A percentile compares a stretch with the other conserved stretches of the same genome.
These are phyloP conservation scores for Penicillium glabrum DNA, from an alignment of 2,329 filamentous ascomycete genomes.

Conservation along the genomic window DNA sequence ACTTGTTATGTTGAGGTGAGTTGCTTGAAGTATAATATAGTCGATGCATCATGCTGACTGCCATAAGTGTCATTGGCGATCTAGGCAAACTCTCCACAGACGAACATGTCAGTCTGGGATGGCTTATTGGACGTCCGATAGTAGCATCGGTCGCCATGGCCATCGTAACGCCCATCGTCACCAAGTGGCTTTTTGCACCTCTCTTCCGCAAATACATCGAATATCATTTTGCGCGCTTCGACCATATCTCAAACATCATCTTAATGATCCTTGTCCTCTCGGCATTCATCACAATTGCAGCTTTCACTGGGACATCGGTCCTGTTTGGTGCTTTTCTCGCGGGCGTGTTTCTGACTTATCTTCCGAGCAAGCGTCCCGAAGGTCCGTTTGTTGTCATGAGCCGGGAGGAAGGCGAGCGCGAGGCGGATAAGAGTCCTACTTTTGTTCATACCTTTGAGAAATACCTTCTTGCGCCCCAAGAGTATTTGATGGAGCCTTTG, in stretches of 20 bases:
- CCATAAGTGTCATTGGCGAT: constrained; percentile 34
- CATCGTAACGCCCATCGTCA: constrained; percentile 35
- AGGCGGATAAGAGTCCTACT: constrained; percentile 35
- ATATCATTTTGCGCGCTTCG: constrained; percentile 32
- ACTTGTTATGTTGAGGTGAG: constrained; percentile 38
- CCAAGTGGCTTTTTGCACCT: constrained; percentile 41
- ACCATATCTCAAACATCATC: constrained; percentile 34
- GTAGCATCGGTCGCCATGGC: constrained; percentile 39
- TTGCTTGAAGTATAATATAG: neutral
- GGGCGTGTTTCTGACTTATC: constrained; percentile 37
- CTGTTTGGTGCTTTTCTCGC: constrained; percentile 40
- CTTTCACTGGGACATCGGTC: constrained; percentile 39
- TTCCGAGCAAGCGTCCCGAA: constrained; percentile 38
- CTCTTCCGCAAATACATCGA: constrained; percentile 38
- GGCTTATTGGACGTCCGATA: constrained; percentile 41
- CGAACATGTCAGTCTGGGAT: constrained; percentile 31
- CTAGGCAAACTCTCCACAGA: constrained; percentile 21
- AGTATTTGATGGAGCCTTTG: constrained; percentile 33
- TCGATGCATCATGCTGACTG: neutral
- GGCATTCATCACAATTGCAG: constrained; percentile 34
- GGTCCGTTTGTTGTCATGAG: constrained; percentile 38
- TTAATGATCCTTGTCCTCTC: constrained; percentile 37
- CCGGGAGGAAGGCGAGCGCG: constrained; percentile 34
- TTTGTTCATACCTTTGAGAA: constrained; percentile 42
- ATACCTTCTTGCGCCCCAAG: constrained; percentile 37